These are phyloP conservation scores for Priceomyces melissophilus DNA, from an alignment of 805 yeast species.

Conservation along the genomic window DNA sequence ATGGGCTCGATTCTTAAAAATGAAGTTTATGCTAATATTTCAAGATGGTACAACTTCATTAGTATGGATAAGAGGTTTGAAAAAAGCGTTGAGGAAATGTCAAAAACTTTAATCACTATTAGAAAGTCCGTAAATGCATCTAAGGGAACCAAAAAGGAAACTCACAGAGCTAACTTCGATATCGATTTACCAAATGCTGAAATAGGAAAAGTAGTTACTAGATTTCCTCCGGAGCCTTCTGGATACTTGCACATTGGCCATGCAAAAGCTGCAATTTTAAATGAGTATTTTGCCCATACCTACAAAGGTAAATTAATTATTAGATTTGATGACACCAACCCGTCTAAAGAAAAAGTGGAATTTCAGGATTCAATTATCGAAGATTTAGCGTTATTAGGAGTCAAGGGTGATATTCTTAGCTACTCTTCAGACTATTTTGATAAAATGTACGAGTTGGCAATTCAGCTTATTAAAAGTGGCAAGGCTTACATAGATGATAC, in stretches of 20 bases:
- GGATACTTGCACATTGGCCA: conserved; percentile 99
- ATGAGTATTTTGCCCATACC: conserved; percentile 92
- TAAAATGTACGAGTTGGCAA: conserved; percentile 81
- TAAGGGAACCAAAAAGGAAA: conserved; percentile 68
- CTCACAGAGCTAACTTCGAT: conserved; percentile 92
- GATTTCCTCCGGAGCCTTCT: conserved; percentile 99
- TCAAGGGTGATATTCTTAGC: conserved; percentile 85
- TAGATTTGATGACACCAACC: conserved; percentile 98
- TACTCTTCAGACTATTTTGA: conserved; percentile 94
- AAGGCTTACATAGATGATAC: conserved; percentile 98
- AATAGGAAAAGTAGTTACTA: conserved; percentile 93
- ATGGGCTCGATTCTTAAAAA: conserved; percentile 88
- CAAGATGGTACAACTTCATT: conserved; percentile 88
- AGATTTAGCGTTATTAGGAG: conserved; percentile 86
- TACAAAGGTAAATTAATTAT: conserved; percentile 96
- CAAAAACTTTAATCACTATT: conserved; percentile 67
- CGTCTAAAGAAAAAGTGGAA: conserved; percentile 92
- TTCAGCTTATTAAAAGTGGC: conserved; percentile 88
- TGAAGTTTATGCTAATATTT: conserved; percentile 76
- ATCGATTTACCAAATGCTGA: conserved; percentile 89
- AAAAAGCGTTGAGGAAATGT: conserved; percentile 60
- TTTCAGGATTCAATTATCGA: conserved; percentile 92
- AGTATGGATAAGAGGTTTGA: conserved; percentile 69
- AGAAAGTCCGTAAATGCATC: conserved; percentile 59
- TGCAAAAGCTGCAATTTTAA: conserved; percentile 95